Base-by-base conservation (phyloP, 768 basidiomycete genomes). In the Candolleomyces aberdarensis region DNA sequence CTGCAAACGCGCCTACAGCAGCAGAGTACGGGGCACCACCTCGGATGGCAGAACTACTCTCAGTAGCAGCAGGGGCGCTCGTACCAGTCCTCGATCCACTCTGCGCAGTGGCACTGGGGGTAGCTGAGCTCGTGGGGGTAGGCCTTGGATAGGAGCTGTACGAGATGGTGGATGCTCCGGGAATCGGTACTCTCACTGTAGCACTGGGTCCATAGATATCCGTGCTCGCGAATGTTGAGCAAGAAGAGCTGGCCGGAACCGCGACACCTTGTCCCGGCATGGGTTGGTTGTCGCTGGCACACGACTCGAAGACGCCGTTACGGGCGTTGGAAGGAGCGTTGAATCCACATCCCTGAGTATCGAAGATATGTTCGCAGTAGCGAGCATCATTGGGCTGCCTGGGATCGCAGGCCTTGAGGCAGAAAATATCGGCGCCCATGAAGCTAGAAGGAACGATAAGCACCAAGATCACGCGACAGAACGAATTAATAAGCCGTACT, bases 351-450 rank as follows among this genome's bases (percentile, higher is more conserved):
- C 88, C 88, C 41, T 87, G 82, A 56, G 83, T 85, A 67, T 87
- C 86, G 63, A 77, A 88, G 63, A 85, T 80, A 77, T 93, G 87
- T 70, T 89, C 76, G 76, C 91, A 92, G 66, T 71, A 81, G 17
- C 74, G 67, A 5, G 76, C 74, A 0, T 81, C 78, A 65, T 84
- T 78, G 11, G 80, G 65, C 11, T 75, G 74, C 0, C 71, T 63
- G 3, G 86, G 85, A 66, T 91, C 84, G 75, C 91, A 93, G 0
- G 81, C 76, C 72, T 92, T 92, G 63, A 89, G 66, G 72, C 90
- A 93, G 78, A 89, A 88, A 26, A 61, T 59, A 65, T 76, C 70
- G 29, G 78, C 79, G 53, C 91, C 91, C 68, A 90, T 85, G 79
- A 92, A 92, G 70, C 89, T 87, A 65, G 17, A 39, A 5, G 26